These are phyloP conservation scores for Bullera alba DNA, from an alignment of 768 basidiomycete genomes.

Conservation along the genomic window DNA sequence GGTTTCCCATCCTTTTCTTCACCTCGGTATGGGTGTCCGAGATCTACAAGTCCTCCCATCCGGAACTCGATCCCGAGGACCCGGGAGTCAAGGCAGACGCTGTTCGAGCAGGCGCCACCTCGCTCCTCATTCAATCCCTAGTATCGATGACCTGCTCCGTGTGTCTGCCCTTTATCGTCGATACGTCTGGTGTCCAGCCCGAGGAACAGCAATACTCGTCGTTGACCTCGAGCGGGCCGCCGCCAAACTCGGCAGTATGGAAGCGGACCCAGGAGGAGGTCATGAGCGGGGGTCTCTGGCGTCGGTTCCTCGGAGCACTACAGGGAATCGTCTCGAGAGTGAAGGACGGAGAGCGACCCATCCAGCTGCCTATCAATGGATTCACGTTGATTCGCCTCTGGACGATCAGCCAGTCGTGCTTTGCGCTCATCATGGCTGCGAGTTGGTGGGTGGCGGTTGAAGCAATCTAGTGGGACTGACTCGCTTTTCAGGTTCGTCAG, in stretches of 20 bases:
- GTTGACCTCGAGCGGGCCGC: constrained; percentile 1
- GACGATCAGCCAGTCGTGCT: constrained; percentile 67
- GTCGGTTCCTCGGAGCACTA: not conserved
- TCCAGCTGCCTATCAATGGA: constrained; percentile 40
- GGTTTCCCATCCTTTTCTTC: constrained; percentile 91
- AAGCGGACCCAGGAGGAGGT: constrained; percentile 17
- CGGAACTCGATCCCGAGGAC: constrained; percentile 50
- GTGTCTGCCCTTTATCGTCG: constrained; percentile 59
- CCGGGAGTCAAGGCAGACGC: constrained; percentile 51
- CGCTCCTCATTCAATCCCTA: constrained; percentile 69
- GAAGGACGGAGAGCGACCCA: constrained; percentile 1
- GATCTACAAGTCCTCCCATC: constrained; percentile 57
- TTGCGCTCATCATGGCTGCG: constrained; percentile 68
- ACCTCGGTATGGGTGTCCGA: constrained; percentile 82
- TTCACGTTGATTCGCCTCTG: constrained; percentile 53
- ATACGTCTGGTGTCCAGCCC: constrained; percentile 29
- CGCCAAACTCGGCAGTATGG: constrained; percentile 11
- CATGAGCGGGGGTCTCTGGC: constrained; percentile 7
- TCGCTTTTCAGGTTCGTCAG: constrained; percentile 57
- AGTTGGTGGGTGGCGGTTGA: constrained; percentile 62
- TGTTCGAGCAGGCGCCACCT: constrained; percentile 74
- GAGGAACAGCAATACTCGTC: constrained; percentile 4
- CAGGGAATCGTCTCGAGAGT: constrained; percentile 3
- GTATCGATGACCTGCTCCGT: constrained; percentile 64
- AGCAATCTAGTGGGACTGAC: not conserved